Base-by-base conservation (phyloP, 768 basidiomycete species). In the Tulasnella sp. region DNA sequence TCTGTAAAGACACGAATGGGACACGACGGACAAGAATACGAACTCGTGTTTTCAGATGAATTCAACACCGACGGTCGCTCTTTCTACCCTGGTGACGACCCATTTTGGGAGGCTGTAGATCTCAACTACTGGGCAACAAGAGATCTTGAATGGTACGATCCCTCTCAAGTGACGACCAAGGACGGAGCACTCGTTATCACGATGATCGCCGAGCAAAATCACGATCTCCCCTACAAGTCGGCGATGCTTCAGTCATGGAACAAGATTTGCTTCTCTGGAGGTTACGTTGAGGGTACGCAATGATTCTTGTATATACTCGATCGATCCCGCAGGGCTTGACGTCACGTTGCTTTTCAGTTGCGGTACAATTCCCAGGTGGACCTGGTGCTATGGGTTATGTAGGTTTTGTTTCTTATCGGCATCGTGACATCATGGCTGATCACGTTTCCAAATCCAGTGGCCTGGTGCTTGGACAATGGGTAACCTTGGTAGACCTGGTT, bases 161-260 rank as follows among this genome's bases (percentile, higher is more conserved):
- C 83, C 0, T 58, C 61, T 9, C 78, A 81, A 59, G 62, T 83
- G 42, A 79, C 76, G 1, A 90, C 87, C 6, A 62, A 68, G 22
- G 70, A 75, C 53, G 87, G 87, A 2, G 63, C 68, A 25, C 71
- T 89, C 39, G 74, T 79, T 37, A 79, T 90, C 58, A 77, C 76
- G 4, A 73, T 86, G 72, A 81, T 83, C 24, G 59, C 70, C 55
- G 62, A 67, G 37, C 45, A 51, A 9, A 72, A 79, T 57, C 78
- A 89, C 61, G 68, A 67, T 5, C 70, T 83, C 53, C 67, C 68
- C 33, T 90, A 80, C 75, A 58, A 78, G 69, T 61, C 60, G 8
- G 86, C 80, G 4, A 87, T 89, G 84, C 67, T 91, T 3, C 85
- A 89, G 66, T 77, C 76, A 34, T 91, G 88, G 87, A 90, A 90